phyloP scores from a whole-genome alignment of 1,139 yeast species.

The Yamadazyma taylorii region DNA sequence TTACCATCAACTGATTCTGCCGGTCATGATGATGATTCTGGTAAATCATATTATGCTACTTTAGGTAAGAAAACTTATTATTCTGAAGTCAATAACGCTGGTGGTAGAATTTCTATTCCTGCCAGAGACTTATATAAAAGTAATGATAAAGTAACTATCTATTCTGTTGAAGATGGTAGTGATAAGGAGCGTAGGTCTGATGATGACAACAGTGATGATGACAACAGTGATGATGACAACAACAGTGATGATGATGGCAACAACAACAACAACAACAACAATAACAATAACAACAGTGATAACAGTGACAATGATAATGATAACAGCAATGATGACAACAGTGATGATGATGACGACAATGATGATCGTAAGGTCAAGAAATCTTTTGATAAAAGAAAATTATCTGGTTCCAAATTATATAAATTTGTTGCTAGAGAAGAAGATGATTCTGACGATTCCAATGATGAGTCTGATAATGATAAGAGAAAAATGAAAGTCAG shows the following conservation, averaged over 20 bases:
- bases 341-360: neutral
- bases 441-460: neutral
- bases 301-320: neutral
- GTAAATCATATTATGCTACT: constrained; percentile 10
- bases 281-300: neutral
- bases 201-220: constrained; percentile 9
- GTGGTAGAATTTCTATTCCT: constrained; percentile 10
- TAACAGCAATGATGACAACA: neutral
- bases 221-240: constrained; percentile 3
- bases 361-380: constrained; percentile 1
- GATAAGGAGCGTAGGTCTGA: constrained; percentile 4
- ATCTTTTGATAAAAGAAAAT: neutral
- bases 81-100: constrained; percentile 7
- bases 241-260: neutral
- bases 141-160: constrained; percentile 8
- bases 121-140: constrained; percentile 7
- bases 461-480: neutral
- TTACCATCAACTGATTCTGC: constrained; percentile 7
- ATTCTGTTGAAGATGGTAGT: constrained; percentile 8
- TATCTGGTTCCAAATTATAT: neutral
- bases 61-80: constrained; percentile 7
- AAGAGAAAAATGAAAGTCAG: constrained; percentile 2
- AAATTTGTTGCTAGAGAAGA: neutral
- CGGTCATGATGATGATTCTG: constrained; percentile 4
- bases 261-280: neutral